Conservation (phyloP, 768 basidiomycete genomes). For the Naganishia friedmannii region DNA sequence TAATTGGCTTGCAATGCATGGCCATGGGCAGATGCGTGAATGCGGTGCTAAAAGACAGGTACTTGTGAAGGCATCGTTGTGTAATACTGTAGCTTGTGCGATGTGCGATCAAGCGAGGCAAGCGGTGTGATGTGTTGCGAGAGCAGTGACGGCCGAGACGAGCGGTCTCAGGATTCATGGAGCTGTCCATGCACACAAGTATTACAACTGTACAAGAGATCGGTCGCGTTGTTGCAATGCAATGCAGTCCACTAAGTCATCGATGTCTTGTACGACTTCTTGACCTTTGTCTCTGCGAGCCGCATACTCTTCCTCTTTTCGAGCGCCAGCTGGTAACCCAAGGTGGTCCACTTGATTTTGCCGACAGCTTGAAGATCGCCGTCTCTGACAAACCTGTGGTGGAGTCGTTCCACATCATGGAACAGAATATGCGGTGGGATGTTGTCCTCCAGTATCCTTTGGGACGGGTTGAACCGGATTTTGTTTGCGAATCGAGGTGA, state of each 20-base stretch:
- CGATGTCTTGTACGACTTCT: background rate
- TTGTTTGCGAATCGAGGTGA: conserved; percentile 54
- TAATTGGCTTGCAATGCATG: no score
- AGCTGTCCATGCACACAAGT: no score
- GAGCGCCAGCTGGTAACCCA: conserved; percentile 69
- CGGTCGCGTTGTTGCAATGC: no score
- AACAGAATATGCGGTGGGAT: conserved; percentile 79
- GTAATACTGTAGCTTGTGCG: no score
- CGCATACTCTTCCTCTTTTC: conserved; percentile 61
- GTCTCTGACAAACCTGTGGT: conserved; percentile 64
- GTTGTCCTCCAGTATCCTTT: conserved; percentile 67
- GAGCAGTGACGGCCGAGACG: no score
- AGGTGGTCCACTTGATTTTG: conserved; percentile 70
- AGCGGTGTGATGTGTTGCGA: no score
- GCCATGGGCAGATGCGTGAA: no score
- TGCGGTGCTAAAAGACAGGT: no score
- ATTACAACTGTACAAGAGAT: background rate
- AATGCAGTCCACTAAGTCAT: background rate
- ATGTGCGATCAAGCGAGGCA: no score
- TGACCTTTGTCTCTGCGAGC: conserved; percentile 19
- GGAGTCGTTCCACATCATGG: conserved; percentile 71
- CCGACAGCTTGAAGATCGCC: conserved; percentile 57
- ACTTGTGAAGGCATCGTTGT: no score
- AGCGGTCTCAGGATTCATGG: no score
- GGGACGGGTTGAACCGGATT: conserved; percentile 63